Evolutionary conservation across 306 rosid species (phyloP).

Genomic region (Malus orientalis): DNA sequence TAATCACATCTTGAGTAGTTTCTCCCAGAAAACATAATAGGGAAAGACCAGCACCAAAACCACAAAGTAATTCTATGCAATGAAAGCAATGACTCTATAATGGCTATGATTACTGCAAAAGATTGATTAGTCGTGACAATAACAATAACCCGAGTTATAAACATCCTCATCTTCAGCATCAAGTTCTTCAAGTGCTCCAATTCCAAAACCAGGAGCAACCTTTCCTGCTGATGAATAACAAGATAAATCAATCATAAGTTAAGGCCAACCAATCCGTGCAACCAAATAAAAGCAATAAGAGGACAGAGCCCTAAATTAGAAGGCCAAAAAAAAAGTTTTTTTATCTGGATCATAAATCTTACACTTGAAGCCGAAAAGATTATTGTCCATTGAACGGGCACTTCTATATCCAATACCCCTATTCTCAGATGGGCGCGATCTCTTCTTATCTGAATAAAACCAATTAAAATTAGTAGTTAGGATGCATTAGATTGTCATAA

Average conservation of each 20-base stretch:
- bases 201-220: conserved; percentile 95
- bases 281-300: conserved; percentile 10
- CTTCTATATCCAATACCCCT: conserved; percentile 38
- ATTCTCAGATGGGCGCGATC: conserved; percentile 49
- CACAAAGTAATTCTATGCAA: background rate
- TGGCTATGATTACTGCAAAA: background rate
- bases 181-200: conserved; percentile 96
- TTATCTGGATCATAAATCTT: conserved; percentile 35
- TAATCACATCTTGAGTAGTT: background rate
- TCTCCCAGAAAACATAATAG: background rate
- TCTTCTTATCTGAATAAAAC: conserved; percentile 53
- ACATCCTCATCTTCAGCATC: conserved; percentile 96
- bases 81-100: conserved; percentile 13
- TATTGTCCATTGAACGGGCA: conserved; percentile 37
- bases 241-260: conserved; percentile 20
- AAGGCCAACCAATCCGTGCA: conserved; percentile 6
- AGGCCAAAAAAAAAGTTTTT: background rate
- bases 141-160: conserved; percentile 63
- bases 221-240: conserved; percentile 69
- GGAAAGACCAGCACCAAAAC: background rate
- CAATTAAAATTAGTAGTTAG: background rate
- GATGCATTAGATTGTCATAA: background rate
- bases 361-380: conserved; percentile 79
- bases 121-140: background rate
- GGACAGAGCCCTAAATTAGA: background rate